A percentile compares a stretch with the other conserved stretches of the same genome.
These are phyloP conservation scores for Cordyceps cateniannulata DNA, from an alignment of 2,329 filamentous ascomycete genomes.

Conservation along the genomic window DNA sequence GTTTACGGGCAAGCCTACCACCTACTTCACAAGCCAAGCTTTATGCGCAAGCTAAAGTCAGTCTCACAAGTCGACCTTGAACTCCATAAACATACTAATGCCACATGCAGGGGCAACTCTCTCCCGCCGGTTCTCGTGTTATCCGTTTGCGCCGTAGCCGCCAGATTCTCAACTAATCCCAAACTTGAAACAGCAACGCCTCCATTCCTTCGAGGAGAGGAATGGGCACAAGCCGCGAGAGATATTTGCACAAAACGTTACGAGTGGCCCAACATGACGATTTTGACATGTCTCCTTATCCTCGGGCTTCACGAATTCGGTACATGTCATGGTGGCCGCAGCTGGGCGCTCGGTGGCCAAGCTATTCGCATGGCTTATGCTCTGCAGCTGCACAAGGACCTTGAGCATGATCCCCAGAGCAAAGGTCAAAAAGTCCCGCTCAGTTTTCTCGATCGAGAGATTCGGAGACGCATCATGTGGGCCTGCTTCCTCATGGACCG, in stretches of 20 bases:
- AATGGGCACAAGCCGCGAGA: slow-evolving; percentile 82
- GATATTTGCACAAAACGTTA: slow-evolving; percentile 83
- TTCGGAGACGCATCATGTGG: slow-evolving; percentile 93
- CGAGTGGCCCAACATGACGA: slow-evolving; percentile 93
- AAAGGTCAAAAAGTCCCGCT: slow-evolving; percentile 58
- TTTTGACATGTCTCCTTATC: slow-evolving; percentile 82
- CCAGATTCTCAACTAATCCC: slow-evolving; percentile 86
- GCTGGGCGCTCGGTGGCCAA: slow-evolving; percentile 93
- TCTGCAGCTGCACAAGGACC: slow-evolving; percentile 83
- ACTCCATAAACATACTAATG: neutral
- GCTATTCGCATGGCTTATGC: slow-evolving; percentile 97
- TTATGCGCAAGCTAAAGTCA: slow-evolving; percentile 77
- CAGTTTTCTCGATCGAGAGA: slow-evolving; percentile 90
- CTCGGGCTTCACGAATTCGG: slow-evolving; percentile 93
- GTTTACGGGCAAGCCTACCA: slow-evolving; percentile 95
- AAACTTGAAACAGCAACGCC: slow-evolving; percentile 68
- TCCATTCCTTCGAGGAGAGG: slow-evolving; percentile 75
- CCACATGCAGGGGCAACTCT: slow-evolving; percentile 35
- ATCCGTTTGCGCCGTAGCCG: slow-evolving; percentile 93
- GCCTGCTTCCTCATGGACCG: slow-evolving; percentile 96
- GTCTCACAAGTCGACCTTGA: slow-evolving; percentile 22
- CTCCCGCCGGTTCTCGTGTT: slow-evolving; percentile 85
- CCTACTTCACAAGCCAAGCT: slow-evolving; percentile 91
- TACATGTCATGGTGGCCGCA: slow-evolving; percentile 90
- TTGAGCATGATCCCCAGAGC: slow-evolving; percentile 72